Evolutionary conservation across 352 stramenopile species (phyloP).

Genomic region (Pythium volutum): DNA sequence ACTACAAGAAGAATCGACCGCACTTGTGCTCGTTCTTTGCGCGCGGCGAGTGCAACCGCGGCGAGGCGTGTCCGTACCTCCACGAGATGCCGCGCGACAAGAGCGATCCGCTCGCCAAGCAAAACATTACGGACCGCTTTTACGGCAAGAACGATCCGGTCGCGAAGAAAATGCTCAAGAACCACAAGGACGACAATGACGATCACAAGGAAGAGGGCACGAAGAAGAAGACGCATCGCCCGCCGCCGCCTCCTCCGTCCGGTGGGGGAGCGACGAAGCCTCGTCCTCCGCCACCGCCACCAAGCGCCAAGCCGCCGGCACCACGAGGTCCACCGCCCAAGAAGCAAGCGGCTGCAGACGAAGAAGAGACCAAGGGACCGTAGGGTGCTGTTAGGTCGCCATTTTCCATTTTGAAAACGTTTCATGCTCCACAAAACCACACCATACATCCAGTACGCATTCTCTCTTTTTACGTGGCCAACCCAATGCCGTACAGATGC

Average conservation of each 20-base stretch:
- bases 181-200: constrained; percentile 26
- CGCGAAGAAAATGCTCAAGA: constrained; percentile 84
- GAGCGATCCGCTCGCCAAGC: constrained; percentile 92
- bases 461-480: constrained; percentile 24
- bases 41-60: constrained; percentile 91
- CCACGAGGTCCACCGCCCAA: constrained; percentile 53
- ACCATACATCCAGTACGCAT: constrained; percentile 8
- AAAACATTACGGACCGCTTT: constrained; percentile 95
- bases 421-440: neutral
- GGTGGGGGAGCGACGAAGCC: constrained; percentile 33
- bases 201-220: constrained; percentile 30
- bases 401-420: no score
- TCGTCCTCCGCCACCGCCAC: constrained; percentile 50
- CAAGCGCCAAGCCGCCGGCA: constrained; percentile 59
- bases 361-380: constrained; percentile 33
- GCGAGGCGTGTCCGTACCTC: constrained; percentile 92
- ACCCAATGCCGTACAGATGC: constrained; percentile 57
- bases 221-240: constrained; percentile 24
- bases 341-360: constrained; percentile 24
- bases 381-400: no score
- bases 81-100: constrained; percentile 93
- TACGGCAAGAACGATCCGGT: constrained; percentile 94
- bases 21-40: constrained; percentile 96
- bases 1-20: constrained; percentile 90
- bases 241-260: constrained; percentile 31